Base-by-base conservation (phyloP, 2,329 filamentous ascomycete species). In the Neofusicoccum laricinum region DNA sequence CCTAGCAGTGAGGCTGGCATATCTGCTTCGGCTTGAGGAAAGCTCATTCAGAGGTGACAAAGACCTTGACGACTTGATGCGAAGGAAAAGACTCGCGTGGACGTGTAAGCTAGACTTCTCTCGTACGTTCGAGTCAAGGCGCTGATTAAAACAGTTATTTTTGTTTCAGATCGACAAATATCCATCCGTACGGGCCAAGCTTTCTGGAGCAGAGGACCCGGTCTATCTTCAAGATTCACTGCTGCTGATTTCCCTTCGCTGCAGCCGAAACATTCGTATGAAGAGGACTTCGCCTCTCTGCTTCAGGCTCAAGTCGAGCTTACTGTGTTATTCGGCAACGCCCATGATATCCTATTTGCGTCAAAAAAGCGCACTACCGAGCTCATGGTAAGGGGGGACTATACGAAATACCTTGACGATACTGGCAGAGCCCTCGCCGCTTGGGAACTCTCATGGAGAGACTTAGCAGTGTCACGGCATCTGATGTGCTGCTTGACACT, bases 171-270 rank as follows among this genome's bases (percentile, higher is more conserved):
- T 30, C 65, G 65, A 2, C 65, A 66, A 45, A 66, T 64, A 10
- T 58, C 61, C 32, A 66, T 66, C 30, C 61, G 65, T 5, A 66
- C 64, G 62, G 65, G 65, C 8, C 65, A 66, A 59, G 65, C 61
- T 14, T 66, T 66, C 17, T 66, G 65, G 65, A 61, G 62, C 17
- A 51, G 65, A 40, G 65, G 65, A 1, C 65, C 65, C 4, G 38
- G 38, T 25, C 46, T 66, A 2, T 38, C 65, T 15, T 46, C 65
- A n/a, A 51, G 64, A 5, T 66, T 66, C 36, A 66, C 62, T 4
- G 65, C 65, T 10, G 19, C 32, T 17, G 65, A 66, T 48, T 66
- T 66, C 38, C 65, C 65, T 12, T 51, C 65, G 14, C 51, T 66
- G 2, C 61, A 61, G 41, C 65, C 65, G 11, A 51, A 64, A 8